A percentile compares a stretch with the other conserved stretches of the same genome.
Conservation (phyloP, 106 monocot genomes). For the Apostasia shenzhenica region DNA sequence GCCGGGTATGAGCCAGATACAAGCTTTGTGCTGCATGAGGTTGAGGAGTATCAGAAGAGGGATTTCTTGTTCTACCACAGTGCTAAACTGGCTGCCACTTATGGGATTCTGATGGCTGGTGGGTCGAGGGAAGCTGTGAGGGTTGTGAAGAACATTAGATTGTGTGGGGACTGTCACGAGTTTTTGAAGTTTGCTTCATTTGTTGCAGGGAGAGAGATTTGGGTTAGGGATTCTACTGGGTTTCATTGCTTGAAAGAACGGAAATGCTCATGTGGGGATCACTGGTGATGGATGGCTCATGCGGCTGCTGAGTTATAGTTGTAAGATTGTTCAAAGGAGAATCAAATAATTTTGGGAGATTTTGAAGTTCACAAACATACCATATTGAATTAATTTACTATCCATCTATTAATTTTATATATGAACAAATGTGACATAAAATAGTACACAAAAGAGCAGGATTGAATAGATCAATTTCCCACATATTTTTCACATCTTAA, state of each 20-base stretch:
- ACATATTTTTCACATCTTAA: too few relatives aligned
- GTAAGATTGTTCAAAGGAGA: too few relatives aligned
- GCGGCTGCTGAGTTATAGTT: not conserved
- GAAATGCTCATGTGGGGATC: slow-evolving; percentile 66
- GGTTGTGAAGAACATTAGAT: slow-evolving; percentile 67
- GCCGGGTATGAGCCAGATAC: slow-evolving; percentile 82
- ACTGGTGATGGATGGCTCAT: slow-evolving; percentile 39
- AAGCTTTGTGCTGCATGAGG: slow-evolving; percentile 87
- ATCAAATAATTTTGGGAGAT: too few relatives aligned
- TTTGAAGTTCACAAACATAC: too few relatives aligned
- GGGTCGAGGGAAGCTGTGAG: slow-evolving; percentile 16
- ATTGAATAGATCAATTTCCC: too few relatives aligned
- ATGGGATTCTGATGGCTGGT: slow-evolving; percentile 38
- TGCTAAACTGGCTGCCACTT: slow-evolving; percentile 61
- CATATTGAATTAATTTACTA: too few relatives aligned
- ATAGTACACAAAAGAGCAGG: too few relatives aligned
- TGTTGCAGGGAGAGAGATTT: slow-evolving; percentile 53
- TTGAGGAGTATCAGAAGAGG: slow-evolving; percentile 88
- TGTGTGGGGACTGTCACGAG: slow-evolving; percentile 88
- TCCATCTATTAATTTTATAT: too few relatives aligned
- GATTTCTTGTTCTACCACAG: slow-evolving; percentile 89
- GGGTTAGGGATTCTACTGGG: slow-evolving; percentile 69
- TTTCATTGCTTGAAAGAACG: slow-evolving; percentile 65
- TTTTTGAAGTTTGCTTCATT: slow-evolving; percentile 66
- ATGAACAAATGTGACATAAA: too few relatives aligned